Base-by-base conservation (phyloP, 805 yeast species). In the Saccharomyces paradoxus region DNA sequence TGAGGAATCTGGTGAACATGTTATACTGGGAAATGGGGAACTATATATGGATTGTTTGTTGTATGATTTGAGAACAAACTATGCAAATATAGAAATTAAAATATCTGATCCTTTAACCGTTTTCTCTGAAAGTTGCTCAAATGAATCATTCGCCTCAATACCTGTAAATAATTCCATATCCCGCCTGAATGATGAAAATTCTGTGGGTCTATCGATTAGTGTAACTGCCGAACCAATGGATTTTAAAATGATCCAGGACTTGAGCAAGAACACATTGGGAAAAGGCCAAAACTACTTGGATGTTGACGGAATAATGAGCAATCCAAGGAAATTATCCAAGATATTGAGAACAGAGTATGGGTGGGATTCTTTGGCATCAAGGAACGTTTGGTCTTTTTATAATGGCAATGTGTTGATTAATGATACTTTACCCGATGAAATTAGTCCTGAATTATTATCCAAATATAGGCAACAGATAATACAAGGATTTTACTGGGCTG, bases 1-100 rank as follows among this genome's bases (percentile, higher is more conserved):
- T 0, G 96, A 89, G 66, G 96, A 88, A 60, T 86, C 91, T 51
- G 97, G 97, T 1, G 97, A 90, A 62, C 89, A 86, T 65, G 82
- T 83, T 1, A 67, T 94, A 0, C 63, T 83, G 28, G 97, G 94
- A 0, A 81, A 89, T 9, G 99, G 99, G 6, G 98, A 94, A 64
- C 62, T 92, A 17, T 89, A 88, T 64, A 67, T 94, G 70, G 98
- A 94, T 68, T 87, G 94, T 60, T 72, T 87, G 26, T 69, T 94
- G 44, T 87, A 84, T 66, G 97, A 89, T 63, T 70, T 94, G 48
- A 74, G 97, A 58, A 67, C 74, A 28, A 72, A 80, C 31, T 86
- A 81, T 61, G 78, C 86, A 0, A 80, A 79, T 24, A 76, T 90
- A 44, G 86, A 84, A 51, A 81, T 94, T 53, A 87, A 84, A 64